Evolutionary conservation across 768 basidiomycete genomes (phyloP).

Genomic region (Dacryopinax spathularia): DNA sequence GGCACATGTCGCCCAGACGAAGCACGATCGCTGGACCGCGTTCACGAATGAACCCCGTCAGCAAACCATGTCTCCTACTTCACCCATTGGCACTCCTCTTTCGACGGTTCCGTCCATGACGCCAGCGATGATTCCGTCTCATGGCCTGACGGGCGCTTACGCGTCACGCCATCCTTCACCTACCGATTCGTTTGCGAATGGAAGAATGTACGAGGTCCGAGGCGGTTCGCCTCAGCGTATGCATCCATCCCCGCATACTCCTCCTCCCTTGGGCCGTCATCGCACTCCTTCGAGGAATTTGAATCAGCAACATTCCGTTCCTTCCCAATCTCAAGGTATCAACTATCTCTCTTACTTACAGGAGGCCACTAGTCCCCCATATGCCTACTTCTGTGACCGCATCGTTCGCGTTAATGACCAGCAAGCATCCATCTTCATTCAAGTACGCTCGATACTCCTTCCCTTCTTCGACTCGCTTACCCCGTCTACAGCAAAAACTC

Average conservation of each 20-base stretch:
- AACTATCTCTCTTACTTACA: conserved; percentile 77
- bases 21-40: neutral
- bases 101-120: neutral
- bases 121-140: neutral
- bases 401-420: conserved; percentile 55
- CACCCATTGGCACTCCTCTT: neutral
- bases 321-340: conserved; percentile 44
- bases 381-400: conserved; percentile 63
- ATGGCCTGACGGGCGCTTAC: neutral
- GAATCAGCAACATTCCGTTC: neutral
- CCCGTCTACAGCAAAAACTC: conserved; percentile 55
- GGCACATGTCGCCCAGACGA: neutral
- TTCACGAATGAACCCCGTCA: neutral
- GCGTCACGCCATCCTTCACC: neutral
- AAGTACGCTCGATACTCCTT: neutral
- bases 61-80: neutral
- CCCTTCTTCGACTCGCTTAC: neutral
- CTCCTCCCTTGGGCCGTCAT: neutral
- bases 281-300: neutral
- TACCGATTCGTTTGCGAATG: neutral
- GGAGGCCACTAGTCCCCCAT: conserved; percentile 73
- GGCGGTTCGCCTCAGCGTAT: neutral
- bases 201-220: neutral
- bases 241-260: neutral
- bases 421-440: conserved; percentile 74